Conservation (phyloP, 768 basidiomycete genomes). For the Macrolepiota albuminosa region DNA sequence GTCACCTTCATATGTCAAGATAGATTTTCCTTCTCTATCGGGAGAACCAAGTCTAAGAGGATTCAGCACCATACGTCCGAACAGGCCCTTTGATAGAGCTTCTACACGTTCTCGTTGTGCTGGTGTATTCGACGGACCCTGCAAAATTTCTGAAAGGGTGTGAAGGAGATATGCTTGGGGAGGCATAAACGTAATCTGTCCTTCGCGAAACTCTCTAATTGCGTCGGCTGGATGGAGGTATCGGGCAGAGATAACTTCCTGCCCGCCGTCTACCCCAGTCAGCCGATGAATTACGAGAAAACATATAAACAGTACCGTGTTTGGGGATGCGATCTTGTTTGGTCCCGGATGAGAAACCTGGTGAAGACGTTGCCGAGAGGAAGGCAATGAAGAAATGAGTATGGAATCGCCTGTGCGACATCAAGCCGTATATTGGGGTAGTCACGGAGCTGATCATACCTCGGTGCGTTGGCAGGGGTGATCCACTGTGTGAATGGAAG, state of each 20-base stretch:
- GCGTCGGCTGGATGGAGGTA: slow-evolving; percentile 55
- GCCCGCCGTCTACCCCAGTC: slow-evolving; percentile 46
- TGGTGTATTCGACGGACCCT: slow-evolving; percentile 33
- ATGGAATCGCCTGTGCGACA: slow-evolving; percentile 54
- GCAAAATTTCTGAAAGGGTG: slow-evolving; percentile 52
- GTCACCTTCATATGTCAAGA: slow-evolving; percentile 67
- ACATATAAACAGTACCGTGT: slow-evolving; percentile 31
- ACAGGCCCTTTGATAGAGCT: slow-evolving; percentile 45
- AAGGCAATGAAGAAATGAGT: slow-evolving; percentile 69
- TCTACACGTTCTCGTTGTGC: slow-evolving; percentile 43
- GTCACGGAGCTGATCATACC: slow-evolving; percentile 29
- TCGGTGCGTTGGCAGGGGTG: slow-evolving; percentile 51
- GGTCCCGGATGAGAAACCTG: slow-evolving; percentile 48
- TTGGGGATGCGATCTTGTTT: slow-evolving; percentile 59
- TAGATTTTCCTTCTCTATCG: slow-evolving; percentile 38
- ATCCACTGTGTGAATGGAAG: slow-evolving; percentile 76
- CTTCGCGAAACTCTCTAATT: slow-evolving; percentile 44
- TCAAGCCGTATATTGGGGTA: neutral
- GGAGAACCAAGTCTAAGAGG: slow-evolving; percentile 36
- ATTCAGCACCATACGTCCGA: slow-evolving; percentile 59
- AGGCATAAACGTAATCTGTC: slow-evolving; percentile 60
- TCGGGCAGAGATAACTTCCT: slow-evolving; percentile 65
- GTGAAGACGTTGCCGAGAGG: slow-evolving; percentile 37
- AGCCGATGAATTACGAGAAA: neutral
- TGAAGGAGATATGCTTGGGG: slow-evolving; percentile 70